Base-by-base conservation (phyloP, 495 filamentous ascomycete genomes). In the Penicillium argentinense region DNA sequence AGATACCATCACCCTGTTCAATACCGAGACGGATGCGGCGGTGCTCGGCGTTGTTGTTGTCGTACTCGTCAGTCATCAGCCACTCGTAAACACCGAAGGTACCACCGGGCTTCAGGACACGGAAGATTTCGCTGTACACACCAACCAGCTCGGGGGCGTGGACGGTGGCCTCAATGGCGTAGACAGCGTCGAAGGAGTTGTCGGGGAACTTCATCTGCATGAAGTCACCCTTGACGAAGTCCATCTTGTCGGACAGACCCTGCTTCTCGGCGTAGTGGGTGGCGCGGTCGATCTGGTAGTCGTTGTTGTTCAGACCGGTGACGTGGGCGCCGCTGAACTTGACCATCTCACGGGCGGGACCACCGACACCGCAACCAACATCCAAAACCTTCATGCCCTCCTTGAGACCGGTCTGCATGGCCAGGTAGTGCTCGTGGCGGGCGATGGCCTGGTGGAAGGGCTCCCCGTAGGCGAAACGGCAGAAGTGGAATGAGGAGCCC, bases 131-230 rank as follows among this genome's bases (percentile, higher is more conserved):
- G 66, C 77, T 80, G 72, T 98, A 98, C 40, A 98, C 90, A 47
- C 90, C 95, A 49, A 87, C 89, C n/a, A 98, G 82, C 55, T 84
- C 87, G 39, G 95, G 93, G 3, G 93, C 93, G 69, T 98, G 95
- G 28, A 93, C 88, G 21, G 93, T 98, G 5, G 93, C 93, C 71
- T 98, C 93, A 60, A 98, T 98, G 49, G 95, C 93, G 61, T 98
- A 97, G 36, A 98, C 93, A 55, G 88, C 89, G 51, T 98, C 95
- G 71, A 98, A 98, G 37, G 66, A 76, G 75, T 95, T 87, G 56
- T 90, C 82, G 37, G 89, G 86, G 78, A 97, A 98, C 25, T 81
- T 85, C 92, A 98, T 97, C 84, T 98, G 93, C 92, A 97, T 97
- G 74, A 97, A 98, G 59, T 97, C 95, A 36, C 93, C 92, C 81